Base-by-base conservation (phyloP, 179 eudicot genomes). In the Carnegiea gigantea region DNA sequence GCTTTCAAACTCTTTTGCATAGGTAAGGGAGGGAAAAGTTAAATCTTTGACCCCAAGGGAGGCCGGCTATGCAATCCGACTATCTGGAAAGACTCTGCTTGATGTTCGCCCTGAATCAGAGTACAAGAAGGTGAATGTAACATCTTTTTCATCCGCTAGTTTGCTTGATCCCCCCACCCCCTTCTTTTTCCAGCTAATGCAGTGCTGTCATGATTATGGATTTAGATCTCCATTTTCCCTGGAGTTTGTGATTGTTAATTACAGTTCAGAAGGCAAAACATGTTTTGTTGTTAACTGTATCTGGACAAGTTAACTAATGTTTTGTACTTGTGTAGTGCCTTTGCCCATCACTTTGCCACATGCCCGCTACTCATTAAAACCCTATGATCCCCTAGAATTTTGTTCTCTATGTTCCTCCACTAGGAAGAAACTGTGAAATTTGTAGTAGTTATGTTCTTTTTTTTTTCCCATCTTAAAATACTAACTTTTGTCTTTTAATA, bases 61-160 rank as follows among this genome's bases (percentile, higher is more conserved):
- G 90, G 98, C 95, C 84, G 99, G 99, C 64, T 96, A 96, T 84
- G 99, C 98, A 28, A 86, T 96, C 81, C 97, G 92, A 87, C 97
- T 96, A 71, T 86, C 97, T 33, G 84, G 90, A 49, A 96, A 89
- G 88, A 91, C 89, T 81, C 81, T 96, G 62, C 93, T 96, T 62
- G 99, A 96, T 85, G 96, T 96, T 79, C 98, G 98, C 68, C 99
- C 98, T 60, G 85, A 90, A 76, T 85, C 87, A 0, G 99, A 96
- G 84, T 93, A 81, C 79, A 81, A 90, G 80, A 94, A 94, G 99
- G 98, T 92, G 74, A 84, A 36, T 65, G 14, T 14, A 33, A 44
- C 57, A 73, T 71, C 70, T 71, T 80, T 20, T 57, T 53, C 54
- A 21, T 54, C 46, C 26, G 71, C 36, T 24, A 20, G 18, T 73